Percentiles rank a stretch among this genome's conserved stretches.
Evolutionary conservation across 108 stramenopile genomes (phyloP).

Genomic region (Mediolabrus comicus): DNA sequence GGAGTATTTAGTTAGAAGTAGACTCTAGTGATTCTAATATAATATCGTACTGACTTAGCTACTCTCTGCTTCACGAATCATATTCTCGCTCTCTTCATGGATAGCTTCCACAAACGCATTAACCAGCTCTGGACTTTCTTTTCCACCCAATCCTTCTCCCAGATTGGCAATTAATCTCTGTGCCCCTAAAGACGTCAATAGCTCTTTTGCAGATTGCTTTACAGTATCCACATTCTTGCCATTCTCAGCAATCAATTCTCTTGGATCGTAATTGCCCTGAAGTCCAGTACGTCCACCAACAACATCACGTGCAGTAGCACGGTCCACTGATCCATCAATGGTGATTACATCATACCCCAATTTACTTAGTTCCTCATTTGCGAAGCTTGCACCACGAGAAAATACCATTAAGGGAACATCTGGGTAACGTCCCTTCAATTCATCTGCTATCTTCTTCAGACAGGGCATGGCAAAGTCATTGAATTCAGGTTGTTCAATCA

Average conservation of each 20-base stretch:
- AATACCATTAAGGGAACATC: slow-evolving; percentile 94
- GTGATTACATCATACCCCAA: slow-evolving; percentile 92
- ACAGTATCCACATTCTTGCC: slow-evolving; percentile 75
- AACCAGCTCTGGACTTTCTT: slow-evolving; percentile 87
- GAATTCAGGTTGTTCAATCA: slow-evolving; percentile 86
- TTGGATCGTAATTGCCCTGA: slow-evolving; percentile 93
- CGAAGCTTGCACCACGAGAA: slow-evolving; percentile 81
- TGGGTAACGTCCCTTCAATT: slow-evolving; percentile 82
- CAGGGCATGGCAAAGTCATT: slow-evolving; percentile 84
- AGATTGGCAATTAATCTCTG: slow-evolving; percentile 92
- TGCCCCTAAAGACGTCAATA: slow-evolving; percentile 82
- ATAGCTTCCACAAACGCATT: slow-evolving; percentile 86
- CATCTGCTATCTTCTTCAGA: slow-evolving; percentile 66
- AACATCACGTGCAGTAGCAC: slow-evolving; percentile 56
- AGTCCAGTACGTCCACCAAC: slow-evolving; percentile 65
- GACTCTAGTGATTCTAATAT: neutral
- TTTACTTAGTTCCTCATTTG: slow-evolving; percentile 61
- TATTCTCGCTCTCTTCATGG: slow-evolving; percentile 83
- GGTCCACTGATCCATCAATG: slow-evolving; percentile 85
- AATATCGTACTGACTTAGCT: neutral
- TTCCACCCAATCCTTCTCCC: slow-evolving; percentile 94
- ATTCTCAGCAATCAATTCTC: slow-evolving; percentile 66
- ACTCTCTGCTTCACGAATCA: slow-evolving; percentile 46
- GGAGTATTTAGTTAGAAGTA: too few species aligned
- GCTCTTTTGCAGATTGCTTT: slow-evolving; percentile 61